Evolutionary conservation across 805 yeast species (phyloP).

Genomic region (Metschnikowia drakensbergensis): DNA sequence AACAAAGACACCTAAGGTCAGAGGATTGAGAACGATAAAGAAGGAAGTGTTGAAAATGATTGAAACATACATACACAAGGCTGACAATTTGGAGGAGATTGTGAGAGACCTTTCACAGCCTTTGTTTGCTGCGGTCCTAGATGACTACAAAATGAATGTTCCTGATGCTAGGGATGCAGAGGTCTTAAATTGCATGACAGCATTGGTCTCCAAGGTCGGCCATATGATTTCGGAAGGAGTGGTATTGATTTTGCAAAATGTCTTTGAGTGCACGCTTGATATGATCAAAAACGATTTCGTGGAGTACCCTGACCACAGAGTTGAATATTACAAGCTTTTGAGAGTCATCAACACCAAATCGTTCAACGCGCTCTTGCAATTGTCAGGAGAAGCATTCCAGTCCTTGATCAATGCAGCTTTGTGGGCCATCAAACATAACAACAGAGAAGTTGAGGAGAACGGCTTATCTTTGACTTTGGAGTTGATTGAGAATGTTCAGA

Average conservation of each 20-base stretch:
- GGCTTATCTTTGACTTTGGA: slow-evolving; percentile 85
- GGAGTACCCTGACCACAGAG: slow-evolving; percentile 97
- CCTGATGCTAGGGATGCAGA: slow-evolving; percentile 98
- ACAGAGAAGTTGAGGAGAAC: slow-evolving; percentile 91
- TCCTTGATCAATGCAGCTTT: slow-evolving; percentile 87
- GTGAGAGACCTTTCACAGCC: slow-evolving; percentile 81
- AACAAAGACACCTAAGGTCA: slow-evolving; percentile 89
- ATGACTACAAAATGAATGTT: slow-evolving; percentile 82
- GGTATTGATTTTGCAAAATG: slow-evolving; percentile 79
- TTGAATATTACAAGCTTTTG: slow-evolving; percentile 87
- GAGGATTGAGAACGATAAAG: slow-evolving; percentile 93
- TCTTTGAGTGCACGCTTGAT: slow-evolving; percentile 88
- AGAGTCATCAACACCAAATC: slow-evolving; percentile 83
- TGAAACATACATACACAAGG: slow-evolving; percentile 83
- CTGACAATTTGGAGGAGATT: slow-evolving; percentile 80
- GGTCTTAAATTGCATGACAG: slow-evolving; percentile 90
- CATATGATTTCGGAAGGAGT: slow-evolving; percentile 86
- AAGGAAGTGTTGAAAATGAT: slow-evolving; percentile 87
- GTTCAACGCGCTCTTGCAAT: slow-evolving; percentile 78
- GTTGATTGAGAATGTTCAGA: slow-evolving; percentile 78
- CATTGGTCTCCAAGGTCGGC: slow-evolving; percentile 84
- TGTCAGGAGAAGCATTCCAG: slow-evolving; percentile 90
- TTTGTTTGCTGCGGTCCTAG: slow-evolving; percentile 76
- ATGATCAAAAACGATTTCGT: slow-evolving; percentile 96
- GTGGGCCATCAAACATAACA: slow-evolving; percentile 98